Conservation (phyloP, 352 stramenopile species). For the Pythium plurisporium region DNA sequence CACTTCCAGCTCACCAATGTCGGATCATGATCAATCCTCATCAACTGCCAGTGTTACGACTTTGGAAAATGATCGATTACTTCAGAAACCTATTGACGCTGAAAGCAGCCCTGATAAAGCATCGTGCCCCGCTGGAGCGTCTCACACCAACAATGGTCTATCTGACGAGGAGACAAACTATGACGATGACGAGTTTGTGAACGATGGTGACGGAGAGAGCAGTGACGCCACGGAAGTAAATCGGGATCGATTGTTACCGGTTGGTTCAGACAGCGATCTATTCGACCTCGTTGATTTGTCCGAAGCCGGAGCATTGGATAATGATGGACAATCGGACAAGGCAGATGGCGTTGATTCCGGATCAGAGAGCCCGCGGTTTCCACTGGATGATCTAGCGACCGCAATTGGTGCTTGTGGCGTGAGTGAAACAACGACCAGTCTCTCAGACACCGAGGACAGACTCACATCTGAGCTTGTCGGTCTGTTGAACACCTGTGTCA, state of each 20-base stretch:
- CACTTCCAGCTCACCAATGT: too few species aligned
- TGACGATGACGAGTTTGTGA: not conserved
- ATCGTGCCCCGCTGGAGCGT: too few species aligned
- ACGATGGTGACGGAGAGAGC: not conserved
- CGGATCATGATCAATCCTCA: too few species aligned
- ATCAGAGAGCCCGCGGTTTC: too few species aligned
- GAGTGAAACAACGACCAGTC: not conserved
- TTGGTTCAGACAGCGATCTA: conserved; percentile 20
- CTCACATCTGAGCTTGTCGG: conserved; percentile 7
- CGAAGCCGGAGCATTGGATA: not conserved
- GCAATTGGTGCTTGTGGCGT: too few species aligned
- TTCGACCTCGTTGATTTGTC: conserved; percentile 13
- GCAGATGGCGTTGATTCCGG: too few species aligned
- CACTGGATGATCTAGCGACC: too few species aligned
- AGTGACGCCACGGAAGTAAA: not conserved
- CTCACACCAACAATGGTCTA: not conserved
- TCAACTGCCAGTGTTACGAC: too few species aligned
- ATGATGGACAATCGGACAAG: too few species aligned
- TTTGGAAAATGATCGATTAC: too few species aligned
- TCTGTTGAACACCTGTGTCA: conserved; percentile 1
- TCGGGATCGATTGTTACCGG: conserved; percentile 5
- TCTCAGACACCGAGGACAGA: not conserved
- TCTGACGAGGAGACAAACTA: not conserved
- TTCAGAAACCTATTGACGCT: too few species aligned
- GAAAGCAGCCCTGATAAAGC: too few species aligned